These are phyloP conservation scores for Cadophora sp. DNA, from an alignment of 2,329 filamentous ascomycete genomes.

Conservation along the genomic window DNA sequence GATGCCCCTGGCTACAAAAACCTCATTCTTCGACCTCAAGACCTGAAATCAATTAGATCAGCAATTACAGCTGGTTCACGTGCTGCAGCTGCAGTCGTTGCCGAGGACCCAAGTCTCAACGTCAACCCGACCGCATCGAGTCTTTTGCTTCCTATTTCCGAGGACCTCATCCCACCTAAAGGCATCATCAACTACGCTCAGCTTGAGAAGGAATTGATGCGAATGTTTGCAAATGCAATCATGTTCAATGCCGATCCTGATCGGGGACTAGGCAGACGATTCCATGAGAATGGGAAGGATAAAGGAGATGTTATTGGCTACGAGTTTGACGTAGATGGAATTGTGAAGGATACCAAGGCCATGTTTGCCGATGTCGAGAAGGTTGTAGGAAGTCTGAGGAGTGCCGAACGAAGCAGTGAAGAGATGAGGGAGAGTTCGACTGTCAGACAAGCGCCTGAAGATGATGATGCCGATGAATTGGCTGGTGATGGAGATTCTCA, in stretches of 20 bases:
- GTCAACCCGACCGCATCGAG: constrained; percentile 48
- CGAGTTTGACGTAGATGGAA: constrained; percentile 79
- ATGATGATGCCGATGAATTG: constrained; percentile 39
- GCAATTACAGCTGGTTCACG: constrained; percentile 77
- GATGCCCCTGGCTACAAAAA: constrained; percentile 79
- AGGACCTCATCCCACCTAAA: constrained; percentile 82
- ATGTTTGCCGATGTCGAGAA: constrained; percentile 90
- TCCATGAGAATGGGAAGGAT: constrained; percentile 49
- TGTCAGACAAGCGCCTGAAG: constrained; percentile 25
- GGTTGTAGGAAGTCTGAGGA: constrained; percentile 41
- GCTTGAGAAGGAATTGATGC: constrained; percentile 89
- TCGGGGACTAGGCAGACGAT: constrained; percentile 61
- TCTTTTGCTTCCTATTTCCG: constrained; percentile 71
- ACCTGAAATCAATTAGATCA: constrained; percentile 78
- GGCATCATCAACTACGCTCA: constrained; percentile 94
- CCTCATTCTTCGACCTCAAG: constrained; percentile 76
- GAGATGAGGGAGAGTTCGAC: constrained; percentile 36
- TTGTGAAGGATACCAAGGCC: constrained; percentile 85
- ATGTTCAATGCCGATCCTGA: constrained; percentile 95
- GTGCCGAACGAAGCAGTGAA: constrained; percentile 42
- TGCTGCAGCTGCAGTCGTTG: constrained; percentile 66
- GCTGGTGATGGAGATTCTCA: constrained; percentile 34
- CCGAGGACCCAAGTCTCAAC: constrained; percentile 64
- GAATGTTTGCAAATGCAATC: constrained; percentile 97
- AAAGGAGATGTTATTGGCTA: constrained; percentile 57